phyloP scores from a whole-genome alignment of 345 rosid species.

The Ailanthus altissimus region DNA sequence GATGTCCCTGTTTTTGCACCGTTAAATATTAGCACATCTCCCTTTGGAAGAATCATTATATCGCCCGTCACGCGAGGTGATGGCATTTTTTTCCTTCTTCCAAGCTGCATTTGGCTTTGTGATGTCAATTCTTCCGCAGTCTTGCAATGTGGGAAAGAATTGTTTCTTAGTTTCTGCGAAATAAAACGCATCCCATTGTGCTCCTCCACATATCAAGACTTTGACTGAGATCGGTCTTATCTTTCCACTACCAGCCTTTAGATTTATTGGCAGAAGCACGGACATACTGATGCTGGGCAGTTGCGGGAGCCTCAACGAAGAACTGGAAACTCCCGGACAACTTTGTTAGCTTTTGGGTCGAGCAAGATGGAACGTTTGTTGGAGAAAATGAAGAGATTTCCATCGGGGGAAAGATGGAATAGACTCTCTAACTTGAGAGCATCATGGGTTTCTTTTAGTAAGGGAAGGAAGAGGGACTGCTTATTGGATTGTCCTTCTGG shows the following conservation, averaged over 20 bases:
- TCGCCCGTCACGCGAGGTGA: conserved; percentile 75
- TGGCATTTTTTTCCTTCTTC: conserved; percentile 70
- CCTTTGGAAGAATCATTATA: conserved; percentile 65
- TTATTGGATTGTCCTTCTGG: conserved; percentile 17
- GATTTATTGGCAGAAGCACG: conserved; percentile 54
- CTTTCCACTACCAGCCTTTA: not conserved
- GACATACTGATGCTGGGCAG: conserved; percentile 66
- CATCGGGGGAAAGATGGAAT: conserved; percentile 33
- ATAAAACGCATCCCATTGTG: conserved; percentile 42
- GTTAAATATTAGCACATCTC: conserved; percentile 63
- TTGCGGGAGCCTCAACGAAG: conserved; percentile 60
- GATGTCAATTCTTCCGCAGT: conserved; percentile 58
- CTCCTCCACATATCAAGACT: conserved; percentile 67
- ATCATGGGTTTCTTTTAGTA: conserved; percentile 18
- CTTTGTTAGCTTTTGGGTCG: conserved; percentile 41
- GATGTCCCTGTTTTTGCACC: conserved; percentile 74
- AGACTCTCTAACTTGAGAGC: not conserved
- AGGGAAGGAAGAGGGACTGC: not conserved
- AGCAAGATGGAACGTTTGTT: conserved; percentile 52
- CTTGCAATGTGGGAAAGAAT: conserved; percentile 50
- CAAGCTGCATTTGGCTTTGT: conserved; percentile 50
- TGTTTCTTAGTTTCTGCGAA: conserved; percentile 29
- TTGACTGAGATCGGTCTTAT: conserved; percentile 33
- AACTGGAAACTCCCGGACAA: conserved; percentile 62
- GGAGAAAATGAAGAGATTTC: conserved; percentile 26